Evolutionary conservation across 2,329 filamentous ascomycete genomes (phyloP).

Genomic region (Dichotomopilus funicola): DNA sequence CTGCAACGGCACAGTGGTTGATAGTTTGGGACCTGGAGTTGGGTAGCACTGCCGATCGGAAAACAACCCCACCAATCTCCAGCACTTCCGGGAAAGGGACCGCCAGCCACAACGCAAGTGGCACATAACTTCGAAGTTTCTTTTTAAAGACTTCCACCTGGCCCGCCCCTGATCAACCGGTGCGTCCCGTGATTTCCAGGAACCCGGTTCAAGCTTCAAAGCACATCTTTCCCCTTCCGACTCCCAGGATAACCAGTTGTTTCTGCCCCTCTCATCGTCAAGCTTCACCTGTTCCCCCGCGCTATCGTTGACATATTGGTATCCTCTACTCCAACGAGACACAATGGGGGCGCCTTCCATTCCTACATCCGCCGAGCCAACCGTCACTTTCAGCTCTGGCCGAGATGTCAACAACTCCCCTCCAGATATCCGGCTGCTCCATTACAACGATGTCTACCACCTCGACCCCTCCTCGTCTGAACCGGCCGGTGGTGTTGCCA

Average conservation of each 20-base stretch:
- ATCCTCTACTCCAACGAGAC: background rate
- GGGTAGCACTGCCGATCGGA: constrained; percentile 2
- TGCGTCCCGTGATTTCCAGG: too few relatives aligned
- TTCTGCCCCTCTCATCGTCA: too few relatives aligned
- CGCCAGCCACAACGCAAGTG: too few relatives aligned
- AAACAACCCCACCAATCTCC: background rate
- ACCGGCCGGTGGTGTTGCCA: constrained; percentile 71
- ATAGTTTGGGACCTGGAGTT: background rate
- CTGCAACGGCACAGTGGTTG: too few relatives aligned
- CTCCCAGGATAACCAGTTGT: too few relatives aligned
- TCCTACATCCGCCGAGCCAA: constrained; percentile 24
- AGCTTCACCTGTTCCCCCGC: too few relatives aligned
- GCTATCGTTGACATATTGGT: too few relatives aligned
- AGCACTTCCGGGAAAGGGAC: background rate
- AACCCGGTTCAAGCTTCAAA: too few relatives aligned
- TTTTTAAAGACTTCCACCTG: too few relatives aligned
- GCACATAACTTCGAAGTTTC: too few relatives aligned
- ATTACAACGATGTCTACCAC: constrained; percentile 95
- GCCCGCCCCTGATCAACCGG: too few relatives aligned
- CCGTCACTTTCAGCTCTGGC: constrained; percentile 29
- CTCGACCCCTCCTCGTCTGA: constrained; percentile 69
- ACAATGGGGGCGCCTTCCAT: constrained; percentile 14
- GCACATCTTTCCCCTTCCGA: too few relatives aligned
- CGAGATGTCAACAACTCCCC: constrained; percentile 19
- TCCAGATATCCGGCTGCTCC: constrained; percentile 73